Conservation (phyloP, 257 asterid species). For the Lantana camara region DNA sequence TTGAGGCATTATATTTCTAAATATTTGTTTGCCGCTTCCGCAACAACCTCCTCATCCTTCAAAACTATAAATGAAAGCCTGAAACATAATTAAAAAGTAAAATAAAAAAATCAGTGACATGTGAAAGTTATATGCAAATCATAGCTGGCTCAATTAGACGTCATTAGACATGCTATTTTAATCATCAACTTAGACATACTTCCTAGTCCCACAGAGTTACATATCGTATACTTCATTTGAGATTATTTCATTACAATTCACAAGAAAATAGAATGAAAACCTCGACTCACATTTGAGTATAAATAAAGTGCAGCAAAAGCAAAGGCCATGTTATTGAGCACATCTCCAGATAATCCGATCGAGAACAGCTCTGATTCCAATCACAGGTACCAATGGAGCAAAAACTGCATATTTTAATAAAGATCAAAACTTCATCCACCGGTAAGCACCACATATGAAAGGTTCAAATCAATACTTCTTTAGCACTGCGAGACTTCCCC, state of each 20-base stretch:
- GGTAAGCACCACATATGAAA: no score
- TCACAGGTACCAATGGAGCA: slow-evolving; percentile 74
- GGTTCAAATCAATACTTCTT: no score
- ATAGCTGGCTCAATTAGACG: slow-evolving; percentile 18
- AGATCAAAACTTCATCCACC: slow-evolving; percentile 24
- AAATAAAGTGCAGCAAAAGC: slow-evolving; percentile 67
- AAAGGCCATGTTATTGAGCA: slow-evolving; percentile 68
- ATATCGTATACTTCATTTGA: not conserved
- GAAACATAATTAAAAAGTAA: slow-evolving; percentile 35
- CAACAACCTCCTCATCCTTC: slow-evolving; percentile 66
- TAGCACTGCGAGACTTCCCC: no score
- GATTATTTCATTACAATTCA: slow-evolving; percentile 18
- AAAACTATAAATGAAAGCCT: slow-evolving; percentile 75
- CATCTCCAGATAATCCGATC: slow-evolving; percentile 86
- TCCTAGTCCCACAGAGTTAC: no score
- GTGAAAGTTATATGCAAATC: not conserved
- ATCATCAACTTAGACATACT: no score
- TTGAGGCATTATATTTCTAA: no score
- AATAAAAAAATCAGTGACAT: slow-evolving; percentile 11
- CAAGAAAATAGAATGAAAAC: slow-evolving; percentile 14
- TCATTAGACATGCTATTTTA: not conserved
- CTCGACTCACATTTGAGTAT: slow-evolving; percentile 68
- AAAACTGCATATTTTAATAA: slow-evolving; percentile 54
- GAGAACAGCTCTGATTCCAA: slow-evolving; percentile 86
- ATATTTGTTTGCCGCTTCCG: no score